Conservation (phyloP, 2,329 filamentous ascomycete genomes). For the Calonectria pseudoreteaudii region DNA sequence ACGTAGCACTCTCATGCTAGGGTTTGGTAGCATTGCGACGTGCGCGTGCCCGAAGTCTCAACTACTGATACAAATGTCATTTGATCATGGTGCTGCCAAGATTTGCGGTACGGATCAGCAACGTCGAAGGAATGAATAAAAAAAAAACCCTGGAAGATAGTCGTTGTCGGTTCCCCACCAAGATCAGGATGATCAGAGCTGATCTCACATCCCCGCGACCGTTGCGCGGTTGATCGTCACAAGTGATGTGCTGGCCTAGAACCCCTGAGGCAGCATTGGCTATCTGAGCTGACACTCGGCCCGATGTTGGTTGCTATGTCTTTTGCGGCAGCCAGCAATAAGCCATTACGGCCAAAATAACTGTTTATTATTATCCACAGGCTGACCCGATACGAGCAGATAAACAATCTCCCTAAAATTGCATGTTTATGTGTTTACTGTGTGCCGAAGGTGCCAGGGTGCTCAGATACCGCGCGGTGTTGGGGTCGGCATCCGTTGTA, state of each 20-base stretch:
- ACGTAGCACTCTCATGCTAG: neutral
- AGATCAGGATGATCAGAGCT: neutral
- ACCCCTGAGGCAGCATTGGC: neutral
- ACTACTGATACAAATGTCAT: neutral
- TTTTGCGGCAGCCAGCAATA: neutral
- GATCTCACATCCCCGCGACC: constrained; percentile 3
- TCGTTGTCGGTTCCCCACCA: neutral
- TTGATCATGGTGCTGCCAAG: neutral
- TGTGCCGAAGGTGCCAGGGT: constrained; percentile 12
- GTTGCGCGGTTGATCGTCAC: neutral
- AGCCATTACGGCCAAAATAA: neutral
- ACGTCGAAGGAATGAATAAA: neutral
- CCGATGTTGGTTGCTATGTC: neutral
- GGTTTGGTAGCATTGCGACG: neutral
- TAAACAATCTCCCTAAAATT: constrained; percentile 19
- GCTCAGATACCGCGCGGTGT: constrained; percentile 18
- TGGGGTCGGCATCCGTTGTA: constrained; percentile 16
- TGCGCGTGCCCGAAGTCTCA: neutral
- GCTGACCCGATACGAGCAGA: constrained; percentile 17
- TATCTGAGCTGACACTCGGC: neutral
- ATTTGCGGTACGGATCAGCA: neutral
- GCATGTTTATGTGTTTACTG: constrained; percentile 12
- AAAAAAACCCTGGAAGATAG: neutral
- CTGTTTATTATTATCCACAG: constrained; percentile 5
- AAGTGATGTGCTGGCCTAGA: neutral